phyloP scores from a whole-genome alignment of 495 filamentous ascomycete genomes.

The Pyronema omphalodes region DNA sequence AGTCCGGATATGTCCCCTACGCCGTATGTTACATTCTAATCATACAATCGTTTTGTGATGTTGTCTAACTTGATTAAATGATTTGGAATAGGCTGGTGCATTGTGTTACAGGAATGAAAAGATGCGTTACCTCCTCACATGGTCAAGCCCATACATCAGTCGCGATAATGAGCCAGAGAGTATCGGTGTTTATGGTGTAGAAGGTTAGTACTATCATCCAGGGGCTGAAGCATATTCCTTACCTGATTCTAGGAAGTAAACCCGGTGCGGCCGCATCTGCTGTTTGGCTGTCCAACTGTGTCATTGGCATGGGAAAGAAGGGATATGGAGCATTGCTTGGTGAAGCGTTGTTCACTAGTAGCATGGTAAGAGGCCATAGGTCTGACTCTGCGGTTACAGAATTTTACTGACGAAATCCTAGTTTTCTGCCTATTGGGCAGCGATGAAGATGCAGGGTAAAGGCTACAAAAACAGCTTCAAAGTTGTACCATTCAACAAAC shows the following conservation, averaged over 20 bases:
- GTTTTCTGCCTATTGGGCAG: not conserved
- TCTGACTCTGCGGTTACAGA: not conserved
- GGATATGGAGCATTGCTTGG: not conserved
- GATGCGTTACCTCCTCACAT: conserved; percentile 32
- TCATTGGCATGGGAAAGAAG: not conserved
- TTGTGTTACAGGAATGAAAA: conserved; percentile 30
- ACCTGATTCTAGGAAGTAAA: not conserved
- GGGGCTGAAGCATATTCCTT: not conserved
- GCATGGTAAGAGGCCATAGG: not conserved
- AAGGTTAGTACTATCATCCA: not conserved
- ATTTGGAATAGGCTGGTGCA: conserved; percentile 22
- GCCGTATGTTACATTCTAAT: conserved; percentile 8
- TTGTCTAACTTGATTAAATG: no score
- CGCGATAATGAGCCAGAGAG: not conserved
- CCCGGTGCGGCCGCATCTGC: not conserved
- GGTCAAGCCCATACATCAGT: conserved; percentile 25
- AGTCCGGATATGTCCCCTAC: conserved; percentile 32
- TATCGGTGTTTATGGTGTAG: not conserved
- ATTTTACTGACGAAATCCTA: not conserved
- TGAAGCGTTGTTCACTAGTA: not conserved
- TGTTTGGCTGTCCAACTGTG: not conserved
- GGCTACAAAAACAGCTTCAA: not conserved
- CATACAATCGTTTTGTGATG: no score
- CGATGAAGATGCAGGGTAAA: not conserved
- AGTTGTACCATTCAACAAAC: not conserved